A percentile compares a stretch with the other conserved stretches of the same genome.
These are phyloP conservation scores for Colletotrichum sp. DNA, from an alignment of 2,329 filamentous ascomycete genomes.

Conservation along the genomic window DNA sequence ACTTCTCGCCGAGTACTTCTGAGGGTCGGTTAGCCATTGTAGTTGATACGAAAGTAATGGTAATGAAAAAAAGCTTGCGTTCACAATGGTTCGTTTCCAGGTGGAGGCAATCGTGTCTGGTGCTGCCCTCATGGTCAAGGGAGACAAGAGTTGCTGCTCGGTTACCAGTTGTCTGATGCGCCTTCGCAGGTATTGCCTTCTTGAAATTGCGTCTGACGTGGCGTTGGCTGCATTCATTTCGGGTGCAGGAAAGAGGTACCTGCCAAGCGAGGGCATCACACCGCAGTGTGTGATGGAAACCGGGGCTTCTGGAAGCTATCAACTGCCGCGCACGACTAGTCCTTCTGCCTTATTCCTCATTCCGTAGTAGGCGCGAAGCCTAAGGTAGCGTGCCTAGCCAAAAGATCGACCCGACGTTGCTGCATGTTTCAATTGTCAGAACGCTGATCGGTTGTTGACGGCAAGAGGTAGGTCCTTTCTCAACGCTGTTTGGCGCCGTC, in stretches of 20 bases:
- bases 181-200: not conserved
- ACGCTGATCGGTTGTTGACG: not conserved
- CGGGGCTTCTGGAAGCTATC: not conserved
- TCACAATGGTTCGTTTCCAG: not conserved
- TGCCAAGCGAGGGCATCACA: not conserved
- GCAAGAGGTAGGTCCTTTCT: not conserved
- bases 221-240: not conserved
- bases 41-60: not conserved
- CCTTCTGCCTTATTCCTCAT: not conserved
- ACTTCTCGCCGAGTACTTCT: not conserved
- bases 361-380: not conserved
- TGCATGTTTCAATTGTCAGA: not conserved
- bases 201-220: not conserved
- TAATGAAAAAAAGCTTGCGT: not conserved
- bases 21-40: not conserved
- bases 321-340: not conserved
- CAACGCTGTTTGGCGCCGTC: not conserved
- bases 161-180: not conserved
- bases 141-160: not conserved
- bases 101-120: not conserved
- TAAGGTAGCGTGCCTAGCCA: not conserved
- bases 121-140: not conserved
- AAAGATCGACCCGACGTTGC: not conserved
- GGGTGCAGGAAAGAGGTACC: not conserved
- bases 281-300: not conserved